phyloP scores from a whole-genome alignment of 2,329 filamentous ascomycete species.

The Cladosporium halotolerans region DNA sequence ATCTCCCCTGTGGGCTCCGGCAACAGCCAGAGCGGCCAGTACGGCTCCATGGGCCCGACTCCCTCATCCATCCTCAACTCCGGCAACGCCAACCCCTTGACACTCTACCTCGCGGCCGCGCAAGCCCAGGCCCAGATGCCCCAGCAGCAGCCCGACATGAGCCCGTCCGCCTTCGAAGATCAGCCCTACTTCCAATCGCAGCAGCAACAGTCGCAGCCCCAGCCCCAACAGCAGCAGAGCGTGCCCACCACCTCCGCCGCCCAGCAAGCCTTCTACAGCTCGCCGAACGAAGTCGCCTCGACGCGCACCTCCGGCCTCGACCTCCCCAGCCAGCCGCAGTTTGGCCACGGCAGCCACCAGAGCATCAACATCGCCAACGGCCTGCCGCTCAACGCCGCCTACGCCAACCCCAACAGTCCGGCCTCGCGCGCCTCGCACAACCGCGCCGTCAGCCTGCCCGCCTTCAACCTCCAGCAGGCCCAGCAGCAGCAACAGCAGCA shows the following conservation, averaged over 20 bases:
- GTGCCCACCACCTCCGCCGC: conserved; percentile 29
- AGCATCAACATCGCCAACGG: conserved; percentile 44
- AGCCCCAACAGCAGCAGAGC: conserved; percentile 40
- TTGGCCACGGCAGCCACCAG: conserved; percentile 49
- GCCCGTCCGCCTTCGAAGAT: conserved; percentile 35
- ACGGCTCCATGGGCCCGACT: conserved; percentile 56
- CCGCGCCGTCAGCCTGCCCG: conserved; percentile 82
- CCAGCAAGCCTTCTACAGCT: conserved; percentile 72
- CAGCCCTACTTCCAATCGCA: conserved; percentile 31
- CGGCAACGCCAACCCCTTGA: conserved; percentile 77
- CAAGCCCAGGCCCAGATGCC: conserved; percentile 68
- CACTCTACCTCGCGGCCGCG: conserved; percentile 66
- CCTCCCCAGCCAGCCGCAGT: conserved; percentile 33
- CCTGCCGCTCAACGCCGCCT: conserved; percentile 26
- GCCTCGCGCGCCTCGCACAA: conserved; percentile 44
- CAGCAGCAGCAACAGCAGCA: conserved; percentile 36
- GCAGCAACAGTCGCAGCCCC: conserved; percentile 47
- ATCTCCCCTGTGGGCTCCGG: conserved; percentile 55
- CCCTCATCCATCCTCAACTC: conserved; percentile 72
- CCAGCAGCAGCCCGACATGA: conserved; percentile 37
- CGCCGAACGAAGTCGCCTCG: conserved; percentile 53
- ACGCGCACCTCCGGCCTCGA: conserved; percentile 25
- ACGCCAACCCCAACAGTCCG: conserved; percentile 25
- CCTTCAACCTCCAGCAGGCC: conserved; percentile 49
- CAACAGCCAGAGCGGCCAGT: conserved; percentile 51